Conservation (phyloP, 148 eudicot species). For the Camellia sinensis region DNA sequence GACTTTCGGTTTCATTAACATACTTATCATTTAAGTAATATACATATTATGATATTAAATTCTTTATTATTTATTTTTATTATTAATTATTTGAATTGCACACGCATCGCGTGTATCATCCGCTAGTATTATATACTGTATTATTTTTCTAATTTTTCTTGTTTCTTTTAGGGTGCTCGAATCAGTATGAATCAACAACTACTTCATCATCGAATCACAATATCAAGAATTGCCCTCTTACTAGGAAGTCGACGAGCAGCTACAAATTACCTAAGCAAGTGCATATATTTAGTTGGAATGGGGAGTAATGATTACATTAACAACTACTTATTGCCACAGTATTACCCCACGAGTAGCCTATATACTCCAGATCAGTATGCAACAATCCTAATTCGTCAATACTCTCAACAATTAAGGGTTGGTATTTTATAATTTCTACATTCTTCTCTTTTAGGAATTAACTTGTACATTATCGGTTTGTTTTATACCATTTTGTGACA, state of each 20-base stretch:
- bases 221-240: conserved; percentile 11
- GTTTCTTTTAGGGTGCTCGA: not conserved
- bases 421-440: not conserved
- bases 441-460: not conserved
- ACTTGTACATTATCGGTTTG: too few relatives aligned
- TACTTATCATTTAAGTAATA: too few relatives aligned
- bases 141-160: too few relatives aligned
- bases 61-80: too few relatives aligned
- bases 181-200: conserved; percentile 40
- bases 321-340: conserved; percentile 40
- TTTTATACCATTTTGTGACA: too few relatives aligned
- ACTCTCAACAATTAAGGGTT: conserved; percentile 27
- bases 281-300: conserved; percentile 43
- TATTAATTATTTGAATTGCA: too few relatives aligned
- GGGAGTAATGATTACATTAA: conserved; percentile 64
- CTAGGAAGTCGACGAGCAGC: conserved; percentile 19
- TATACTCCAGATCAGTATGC: not conserved
- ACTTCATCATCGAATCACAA: conserved; percentile 25
- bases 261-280: conserved; percentile 28
- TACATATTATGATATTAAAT: too few relatives aligned
- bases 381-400: conserved; percentile 15
- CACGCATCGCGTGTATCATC: too few relatives aligned
- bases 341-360: conserved; percentile 18
- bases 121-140: too few relatives aligned
- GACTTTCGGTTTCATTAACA: too few relatives aligned